Conservation (phyloP, 805 yeast genomes). For the Lipomyces japonicus region DNA sequence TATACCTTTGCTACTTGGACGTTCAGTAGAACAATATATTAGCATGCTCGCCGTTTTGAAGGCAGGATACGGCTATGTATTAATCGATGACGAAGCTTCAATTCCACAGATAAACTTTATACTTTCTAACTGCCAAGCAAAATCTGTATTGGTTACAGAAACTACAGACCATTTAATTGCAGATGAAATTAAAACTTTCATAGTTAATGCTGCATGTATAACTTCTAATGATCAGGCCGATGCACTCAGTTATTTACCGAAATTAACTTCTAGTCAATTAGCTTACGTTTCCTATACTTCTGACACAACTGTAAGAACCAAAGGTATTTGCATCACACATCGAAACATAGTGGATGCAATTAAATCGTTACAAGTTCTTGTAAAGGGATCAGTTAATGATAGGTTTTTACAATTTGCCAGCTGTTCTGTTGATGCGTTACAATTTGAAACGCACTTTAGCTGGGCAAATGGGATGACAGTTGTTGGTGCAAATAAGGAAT, state of each 20-base stretch:
- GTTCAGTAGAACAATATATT: background rate
- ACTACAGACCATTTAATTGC: background rate
- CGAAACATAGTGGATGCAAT: constrained; percentile 7
- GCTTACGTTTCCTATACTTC: constrained; percentile 17
- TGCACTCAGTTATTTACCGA: too few relatives aligned
- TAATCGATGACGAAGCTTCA: constrained; percentile 5
- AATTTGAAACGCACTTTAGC: constrained; percentile 12
- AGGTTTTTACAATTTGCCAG: constrained; percentile 20
- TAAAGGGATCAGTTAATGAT: background rate
- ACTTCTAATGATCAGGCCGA: background rate
- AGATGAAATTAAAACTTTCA: background rate
- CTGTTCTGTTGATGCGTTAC: constrained; percentile 6
- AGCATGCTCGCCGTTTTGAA: constrained; percentile 8
- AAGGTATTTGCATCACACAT: constrained; percentile 9
- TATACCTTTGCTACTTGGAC: background rate
- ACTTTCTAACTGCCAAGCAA: background rate
- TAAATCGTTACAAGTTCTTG: background rate
- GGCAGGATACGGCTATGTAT: constrained; percentile 8
- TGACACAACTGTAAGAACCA: constrained; percentile 19
- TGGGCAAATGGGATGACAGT: constrained; percentile 23
- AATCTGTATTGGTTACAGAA: background rate
- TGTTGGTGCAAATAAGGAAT: constrained; percentile 4
- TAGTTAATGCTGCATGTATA: background rate
- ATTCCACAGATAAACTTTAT: background rate
- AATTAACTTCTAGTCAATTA: background rate